phyloP scores from a whole-genome alignment of 257 asterid genomes.

The Salvia splendens region DNA sequence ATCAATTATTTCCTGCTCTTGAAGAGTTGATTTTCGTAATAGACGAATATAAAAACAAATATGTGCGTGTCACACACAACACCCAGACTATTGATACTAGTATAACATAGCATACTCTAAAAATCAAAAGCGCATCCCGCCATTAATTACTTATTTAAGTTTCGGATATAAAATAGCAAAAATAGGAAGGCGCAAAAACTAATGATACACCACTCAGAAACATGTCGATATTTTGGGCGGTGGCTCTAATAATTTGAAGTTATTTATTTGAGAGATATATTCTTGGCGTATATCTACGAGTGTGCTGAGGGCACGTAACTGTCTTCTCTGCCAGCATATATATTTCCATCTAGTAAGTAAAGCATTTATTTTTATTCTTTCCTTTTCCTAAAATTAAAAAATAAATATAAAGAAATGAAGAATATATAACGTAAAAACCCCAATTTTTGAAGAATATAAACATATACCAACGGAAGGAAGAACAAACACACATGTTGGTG shows the following conservation, averaged over 20 bases:
- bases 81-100: background rate
- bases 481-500: slow-evolving; percentile 21
- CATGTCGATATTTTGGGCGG: slow-evolving; percentile 39
- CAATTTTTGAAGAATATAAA: slow-evolving; percentile 7
- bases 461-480: background rate
- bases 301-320: slow-evolving; percentile 39
- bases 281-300: slow-evolving; percentile 43
- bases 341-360: slow-evolving; percentile 31
- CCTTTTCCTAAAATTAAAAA: slow-evolving; percentile 5
- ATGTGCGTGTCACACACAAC: too few relatives aligned
- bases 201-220: slow-evolving; percentile 26
- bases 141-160: slow-evolving; percentile 10
- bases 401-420: too few relatives aligned
- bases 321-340: slow-evolving; percentile 26
- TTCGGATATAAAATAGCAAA: background rate
- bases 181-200: background rate
- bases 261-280: slow-evolving; percentile 26
- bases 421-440: background rate
- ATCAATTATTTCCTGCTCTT: slow-evolving; percentile 32
- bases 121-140: background rate
- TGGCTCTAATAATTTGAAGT: slow-evolving; percentile 10
- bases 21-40: background rate
- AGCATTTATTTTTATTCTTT: slow-evolving; percentile 40
- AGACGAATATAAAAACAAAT: background rate
- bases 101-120: background rate